Evolutionary conservation across 2,329 filamentous ascomycete genomes (phyloP), one percentile per base, ranked within the genome.

Genomic region (Colletotrichum navitas): DNA sequence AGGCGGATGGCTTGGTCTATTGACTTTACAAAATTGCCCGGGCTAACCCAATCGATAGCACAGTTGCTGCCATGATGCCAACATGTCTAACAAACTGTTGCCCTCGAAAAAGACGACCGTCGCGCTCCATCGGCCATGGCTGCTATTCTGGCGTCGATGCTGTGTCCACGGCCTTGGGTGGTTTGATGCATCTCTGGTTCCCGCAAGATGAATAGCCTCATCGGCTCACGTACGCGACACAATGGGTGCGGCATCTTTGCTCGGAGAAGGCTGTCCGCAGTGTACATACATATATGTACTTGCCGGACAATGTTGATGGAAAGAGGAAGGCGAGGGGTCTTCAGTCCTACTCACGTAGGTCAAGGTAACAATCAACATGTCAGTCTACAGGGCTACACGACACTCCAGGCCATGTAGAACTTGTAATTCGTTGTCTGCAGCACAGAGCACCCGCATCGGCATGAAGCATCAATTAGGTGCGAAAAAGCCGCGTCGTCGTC

Each of bases 401-500:
- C 29, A 7, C 18, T 60, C 26, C 36, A 51, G 59, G 5, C 24
- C 47, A 63, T 34, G n/a, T 47, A 32, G 21, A 21, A 26, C 34
- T 51, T 10, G 32, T 39, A 45, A 36, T 24, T 21, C 21, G 6
- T 34, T 55, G 52, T 62, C 45, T 61, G 29, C 43, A 39, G 32
- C 24, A 52, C 7, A 34, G 11, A 61, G n/a, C 18, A 24, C 43
- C 29, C 12, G 39, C 58, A n/a, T 26, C 58, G 34, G n/a, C 32
- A 51, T n/a, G 32, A 51, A 62, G 32, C 59, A 62, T 29, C 59
- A 29, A 29, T 32, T 32, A 36, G 24, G 36, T 26, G 59, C 41
- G 51, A 32, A 47, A 63, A 49, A 63, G 66, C 63, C 55, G 55
- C 67, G 63, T 67, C n/a, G 63, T 62, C 26, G 64, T 67, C n/a